phyloP scores from a whole-genome alignment of 1,284 basidiomycete species.

The Ustilago bromivora region DNA sequence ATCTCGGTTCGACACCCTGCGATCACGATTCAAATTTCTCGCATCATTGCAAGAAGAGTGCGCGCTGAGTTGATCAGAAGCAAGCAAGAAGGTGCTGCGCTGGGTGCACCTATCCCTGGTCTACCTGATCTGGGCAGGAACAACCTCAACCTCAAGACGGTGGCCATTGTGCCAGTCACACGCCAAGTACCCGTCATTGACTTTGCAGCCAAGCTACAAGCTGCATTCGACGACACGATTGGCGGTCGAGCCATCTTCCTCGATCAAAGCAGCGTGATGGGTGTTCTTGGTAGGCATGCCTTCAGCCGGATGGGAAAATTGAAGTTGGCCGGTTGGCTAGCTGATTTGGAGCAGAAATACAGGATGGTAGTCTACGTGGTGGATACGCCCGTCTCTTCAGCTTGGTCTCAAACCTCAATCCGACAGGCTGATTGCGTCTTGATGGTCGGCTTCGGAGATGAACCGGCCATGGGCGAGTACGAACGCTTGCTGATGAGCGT shows the following conservation, averaged over 20 bases:
- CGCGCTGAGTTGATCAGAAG: constrained; percentile 77
- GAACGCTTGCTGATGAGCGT: constrained; percentile 86
- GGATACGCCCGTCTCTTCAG: constrained; percentile 66
- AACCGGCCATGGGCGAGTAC: constrained; percentile 87
- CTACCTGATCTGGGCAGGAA: constrained; percentile 74
- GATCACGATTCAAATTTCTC: constrained; percentile 93
- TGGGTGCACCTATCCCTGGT: constrained; percentile 57
- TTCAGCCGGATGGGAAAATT: constrained; percentile 70
- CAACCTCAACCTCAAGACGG: constrained; percentile 92
- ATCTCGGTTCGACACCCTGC: constrained; percentile 84
- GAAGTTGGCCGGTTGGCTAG: constrained; percentile 68
- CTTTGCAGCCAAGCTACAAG: constrained; percentile 64
- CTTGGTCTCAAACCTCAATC: constrained; percentile 68
- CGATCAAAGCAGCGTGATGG: constrained; percentile 67
- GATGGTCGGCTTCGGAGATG: constrained; percentile 86
- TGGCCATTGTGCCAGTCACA: constrained; percentile 80
- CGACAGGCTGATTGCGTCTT: constrained; percentile 91
- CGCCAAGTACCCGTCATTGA: constrained; percentile 65
- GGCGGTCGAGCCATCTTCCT: constrained; percentile 63
- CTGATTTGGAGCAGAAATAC: constrained; percentile 67
- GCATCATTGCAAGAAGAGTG: constrained; percentile 92
- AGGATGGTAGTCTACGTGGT: constrained; percentile 68
- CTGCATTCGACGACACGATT: constrained; percentile 64
- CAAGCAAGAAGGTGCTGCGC: constrained; percentile 47
- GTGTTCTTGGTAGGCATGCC: constrained; percentile 66